Conservation (phyloP, 2,329 filamentous ascomycete species). For the Clarireedia monteithiana region DNA sequence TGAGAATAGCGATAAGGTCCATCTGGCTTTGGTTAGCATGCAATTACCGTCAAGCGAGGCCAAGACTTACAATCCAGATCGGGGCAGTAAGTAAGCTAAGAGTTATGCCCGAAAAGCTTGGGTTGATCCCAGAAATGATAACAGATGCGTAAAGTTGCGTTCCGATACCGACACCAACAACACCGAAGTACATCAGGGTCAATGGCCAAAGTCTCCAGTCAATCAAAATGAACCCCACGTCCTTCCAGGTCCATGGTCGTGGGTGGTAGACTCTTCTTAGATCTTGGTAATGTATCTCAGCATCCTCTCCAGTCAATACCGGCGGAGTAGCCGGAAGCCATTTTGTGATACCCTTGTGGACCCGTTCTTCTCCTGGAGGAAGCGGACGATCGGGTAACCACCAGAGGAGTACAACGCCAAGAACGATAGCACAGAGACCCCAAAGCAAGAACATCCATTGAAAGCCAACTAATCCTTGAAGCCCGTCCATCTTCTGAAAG, state of each 20-base stretch:
- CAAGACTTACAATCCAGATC: constrained; percentile 72
- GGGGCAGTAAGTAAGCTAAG: constrained; percentile 80
- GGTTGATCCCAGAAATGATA: constrained; percentile 75
- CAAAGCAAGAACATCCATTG: constrained; percentile 93
- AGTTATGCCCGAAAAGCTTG: constrained; percentile 62
- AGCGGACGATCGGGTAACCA: constrained; percentile 83
- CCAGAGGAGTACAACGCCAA: constrained; percentile 72
- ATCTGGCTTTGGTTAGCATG: constrained; percentile 42
- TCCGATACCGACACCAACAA: constrained; percentile 86
- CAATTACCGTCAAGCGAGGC: not conserved
- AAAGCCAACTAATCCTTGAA: constrained; percentile 68
- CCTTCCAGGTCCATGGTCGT: constrained; percentile 62
- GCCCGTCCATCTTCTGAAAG: constrained; percentile 84
- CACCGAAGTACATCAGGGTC: constrained; percentile 87
- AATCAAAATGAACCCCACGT: constrained; percentile 62
- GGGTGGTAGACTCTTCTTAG: constrained; percentile 73
- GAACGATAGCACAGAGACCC: constrained; percentile 63
- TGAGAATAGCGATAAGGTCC: constrained; percentile 80
- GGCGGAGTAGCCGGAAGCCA: constrained; percentile 65
- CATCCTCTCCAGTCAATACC: constrained; percentile 69
- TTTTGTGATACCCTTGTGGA: constrained; percentile 43
- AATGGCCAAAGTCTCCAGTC: constrained; percentile 89
- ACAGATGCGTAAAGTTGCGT: constrained; percentile 83
- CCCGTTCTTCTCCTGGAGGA: constrained; percentile 52
- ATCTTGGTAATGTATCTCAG: constrained; percentile 74